A percentile compares a stretch with the other conserved stretches of the same genome.
phyloP scores from a whole-genome alignment of 352 stramenopile genomes.

The Phytophthora sp. region DNA sequence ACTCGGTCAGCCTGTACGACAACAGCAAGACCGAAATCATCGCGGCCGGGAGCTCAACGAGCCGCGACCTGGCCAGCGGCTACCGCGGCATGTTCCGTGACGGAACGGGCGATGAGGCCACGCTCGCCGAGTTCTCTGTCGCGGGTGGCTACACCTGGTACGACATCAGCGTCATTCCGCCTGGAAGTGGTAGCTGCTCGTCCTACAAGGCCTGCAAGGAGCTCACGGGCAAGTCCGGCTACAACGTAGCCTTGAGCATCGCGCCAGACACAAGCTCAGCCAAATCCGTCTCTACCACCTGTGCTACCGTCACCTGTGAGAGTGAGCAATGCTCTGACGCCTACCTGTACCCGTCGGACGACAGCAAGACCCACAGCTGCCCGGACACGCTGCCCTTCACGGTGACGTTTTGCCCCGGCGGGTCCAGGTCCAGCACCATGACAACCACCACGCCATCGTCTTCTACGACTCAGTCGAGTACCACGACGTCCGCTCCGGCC shows the following conservation, averaged over 20 bases:
- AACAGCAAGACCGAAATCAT: slow-evolving; percentile 55
- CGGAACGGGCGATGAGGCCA: slow-evolving; percentile 47
- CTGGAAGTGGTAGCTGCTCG: slow-evolving; percentile 51
- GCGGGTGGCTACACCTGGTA: slow-evolving; percentile 52
- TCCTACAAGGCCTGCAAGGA: slow-evolving; percentile 50
- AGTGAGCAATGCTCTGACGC: slow-evolving; percentile 47
- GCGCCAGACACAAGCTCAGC: slow-evolving; percentile 33
- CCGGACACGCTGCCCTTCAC: slow-evolving; percentile 38
- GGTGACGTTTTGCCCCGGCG: slow-evolving; percentile 53
- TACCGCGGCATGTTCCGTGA: slow-evolving; percentile 70
- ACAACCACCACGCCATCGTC: slow-evolving; percentile 21
- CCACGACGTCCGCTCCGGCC: slow-evolving; percentile 14
- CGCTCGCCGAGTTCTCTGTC: slow-evolving; percentile 56
- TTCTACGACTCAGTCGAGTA: slow-evolving; percentile 23
- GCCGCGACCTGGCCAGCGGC: slow-evolving; percentile 36
- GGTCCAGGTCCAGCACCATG: slow-evolving; percentile 12
- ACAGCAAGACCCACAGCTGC: slow-evolving; percentile 57
- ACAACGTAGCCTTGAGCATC: slow-evolving; percentile 60
- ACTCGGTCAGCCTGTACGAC: slow-evolving; percentile 58
- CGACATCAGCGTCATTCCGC: slow-evolving; percentile 64
- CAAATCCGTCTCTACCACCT: slow-evolving; percentile 30
- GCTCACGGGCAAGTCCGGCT: slow-evolving; percentile 56
- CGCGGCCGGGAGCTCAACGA: slow-evolving; percentile 42
- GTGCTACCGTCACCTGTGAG: slow-evolving; percentile 38
- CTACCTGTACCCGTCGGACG: slow-evolving; percentile 60